Percentiles rank a stretch among this genome's conserved stretches.
phyloP scores from a whole-genome alignment of 1,139 yeast genomes.

The Pichia sp. region DNA sequence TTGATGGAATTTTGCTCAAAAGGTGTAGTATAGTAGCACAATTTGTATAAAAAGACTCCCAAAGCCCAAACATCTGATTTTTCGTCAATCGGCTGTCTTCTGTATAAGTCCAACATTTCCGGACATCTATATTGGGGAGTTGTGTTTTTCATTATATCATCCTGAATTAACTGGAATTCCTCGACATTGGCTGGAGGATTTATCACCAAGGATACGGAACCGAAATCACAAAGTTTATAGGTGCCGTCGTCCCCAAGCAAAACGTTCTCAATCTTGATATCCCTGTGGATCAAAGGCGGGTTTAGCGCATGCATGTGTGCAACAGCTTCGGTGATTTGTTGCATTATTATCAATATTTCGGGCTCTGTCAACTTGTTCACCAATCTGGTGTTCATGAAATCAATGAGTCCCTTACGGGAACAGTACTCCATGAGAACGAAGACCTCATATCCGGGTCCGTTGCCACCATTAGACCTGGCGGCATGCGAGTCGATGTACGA shows the following conservation, averaged over 20 bases:
- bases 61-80: conserved; percentile 82
- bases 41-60: conserved; percentile 70
- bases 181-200: conserved; percentile 63
- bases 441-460: conserved; percentile 64
- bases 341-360: conserved; percentile 79
- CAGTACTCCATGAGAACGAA: conserved; percentile 91
- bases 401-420: conserved; percentile 78
- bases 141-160: conserved; percentile 69
- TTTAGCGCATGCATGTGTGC: conserved; percentile 81
- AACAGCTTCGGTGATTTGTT: conserved; percentile 76
- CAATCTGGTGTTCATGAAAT: conserved; percentile 89
- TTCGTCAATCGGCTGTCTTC: conserved; percentile 66
- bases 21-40: conserved; percentile 87
- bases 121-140: conserved; percentile 83
- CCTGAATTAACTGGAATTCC: conserved; percentile 55
- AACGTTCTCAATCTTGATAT: conserved; percentile 78
- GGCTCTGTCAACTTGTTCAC: conserved; percentile 74
- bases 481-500: conserved; percentile 94
- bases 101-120: conserved; percentile 71
- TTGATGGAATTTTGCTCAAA: conserved; percentile 56
- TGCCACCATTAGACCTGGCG: conserved; percentile 48
- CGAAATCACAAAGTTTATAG: conserved; percentile 74
- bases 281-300: conserved; percentile 68
- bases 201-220: conserved; percentile 60
- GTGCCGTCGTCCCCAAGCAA: conserved; percentile 49